These are phyloP conservation scores for Oldenlandia corymbosa DNA, from an alignment of 257 asterid genomes.

Conservation along the genomic window DNA sequence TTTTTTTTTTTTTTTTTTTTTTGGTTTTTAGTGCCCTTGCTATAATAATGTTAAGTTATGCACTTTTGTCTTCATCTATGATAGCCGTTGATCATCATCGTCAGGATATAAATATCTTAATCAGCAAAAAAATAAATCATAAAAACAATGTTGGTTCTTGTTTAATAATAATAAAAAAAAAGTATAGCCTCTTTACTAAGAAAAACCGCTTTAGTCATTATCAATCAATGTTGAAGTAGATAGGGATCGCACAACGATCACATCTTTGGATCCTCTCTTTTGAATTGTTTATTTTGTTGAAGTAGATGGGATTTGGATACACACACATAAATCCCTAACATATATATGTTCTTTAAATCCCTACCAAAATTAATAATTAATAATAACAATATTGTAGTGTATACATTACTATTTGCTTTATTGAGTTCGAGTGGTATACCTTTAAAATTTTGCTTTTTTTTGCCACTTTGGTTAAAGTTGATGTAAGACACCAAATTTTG, in stretches of 20 bases:
- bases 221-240: conserved; percentile 15
- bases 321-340: conserved; percentile 2
- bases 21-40: too few species aligned
- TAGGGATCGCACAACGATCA: conserved; percentile 1
- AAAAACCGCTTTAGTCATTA: conserved; percentile 16
- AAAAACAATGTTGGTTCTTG: too few species aligned
- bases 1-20: too few species aligned
- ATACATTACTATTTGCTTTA: too few species aligned
- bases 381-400: too few species aligned
- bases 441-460: not conserved
- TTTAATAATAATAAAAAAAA: not conserved
- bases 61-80: too few species aligned
- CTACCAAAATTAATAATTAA: too few species aligned
- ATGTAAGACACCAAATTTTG: not conserved
- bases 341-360: too few species aligned
- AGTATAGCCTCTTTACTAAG: conserved; percentile 29
- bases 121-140: not conserved
- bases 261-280: conserved; percentile 8
- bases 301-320: conserved; percentile 15
- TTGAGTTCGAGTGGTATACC: too few species aligned
- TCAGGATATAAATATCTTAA: not conserved
- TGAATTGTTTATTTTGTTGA: not conserved
- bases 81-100: not conserved
- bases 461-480: conserved; percentile 11
- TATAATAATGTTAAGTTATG: too few species aligned